Evolutionary conservation across 352 stramenopile genomes (phyloP).

Genomic region (Pythium rishiriense): DNA sequence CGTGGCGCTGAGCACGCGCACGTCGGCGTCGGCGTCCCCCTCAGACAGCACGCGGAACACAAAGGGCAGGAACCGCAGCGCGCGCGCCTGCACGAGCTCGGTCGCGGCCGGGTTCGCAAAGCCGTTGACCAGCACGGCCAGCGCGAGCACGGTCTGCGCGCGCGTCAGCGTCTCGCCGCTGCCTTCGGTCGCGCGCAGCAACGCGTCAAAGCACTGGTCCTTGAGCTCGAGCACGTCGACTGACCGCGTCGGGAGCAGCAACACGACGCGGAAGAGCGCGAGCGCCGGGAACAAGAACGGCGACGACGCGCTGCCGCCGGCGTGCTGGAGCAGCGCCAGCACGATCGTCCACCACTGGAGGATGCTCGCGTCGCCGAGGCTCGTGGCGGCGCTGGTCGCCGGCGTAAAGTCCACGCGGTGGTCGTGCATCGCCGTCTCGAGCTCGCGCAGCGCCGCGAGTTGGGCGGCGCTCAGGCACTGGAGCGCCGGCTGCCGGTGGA

Average conservation of each 20-base stretch:
- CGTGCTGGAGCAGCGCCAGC: constrained; percentile 42
- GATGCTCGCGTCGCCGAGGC: constrained; percentile 3
- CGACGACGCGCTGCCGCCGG: constrained; percentile 22
- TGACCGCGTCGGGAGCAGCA: constrained; percentile 39
- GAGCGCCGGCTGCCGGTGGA: constrained; percentile 28
- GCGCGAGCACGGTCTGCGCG: constrained; percentile 54
- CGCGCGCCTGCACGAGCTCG: constrained; percentile 48
- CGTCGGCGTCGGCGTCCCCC: constrained; percentile 28
- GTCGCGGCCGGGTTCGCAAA: constrained; percentile 56
- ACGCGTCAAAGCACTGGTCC: constrained; percentile 51
- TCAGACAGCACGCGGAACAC: constrained; percentile 60
- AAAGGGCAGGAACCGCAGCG: constrained; percentile 62
- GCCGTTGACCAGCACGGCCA: constrained; percentile 65
- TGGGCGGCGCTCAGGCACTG: constrained; percentile 34
- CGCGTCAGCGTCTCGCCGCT: constrained; percentile 21
- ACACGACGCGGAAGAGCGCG: constrained; percentile 57
- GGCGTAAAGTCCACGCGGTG: constrained; percentile 22
- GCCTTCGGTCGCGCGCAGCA: constrained; percentile 40
- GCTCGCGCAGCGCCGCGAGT: constrained; percentile 29
- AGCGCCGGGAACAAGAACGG: constrained; percentile 59
- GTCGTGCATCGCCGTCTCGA: constrained; percentile 26
- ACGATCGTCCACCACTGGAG: constrained; percentile 41
- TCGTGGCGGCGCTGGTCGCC: constrained; percentile 7
- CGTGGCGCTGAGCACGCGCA: constrained; percentile 54
- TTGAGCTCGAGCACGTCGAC: constrained; percentile 33